Percentiles rank a stretch among this genome's conserved stretches.
These are phyloP conservation scores for Kodamaea anthophila DNA, from an alignment of 1,139 yeast species.

Conservation along the genomic window DNA sequence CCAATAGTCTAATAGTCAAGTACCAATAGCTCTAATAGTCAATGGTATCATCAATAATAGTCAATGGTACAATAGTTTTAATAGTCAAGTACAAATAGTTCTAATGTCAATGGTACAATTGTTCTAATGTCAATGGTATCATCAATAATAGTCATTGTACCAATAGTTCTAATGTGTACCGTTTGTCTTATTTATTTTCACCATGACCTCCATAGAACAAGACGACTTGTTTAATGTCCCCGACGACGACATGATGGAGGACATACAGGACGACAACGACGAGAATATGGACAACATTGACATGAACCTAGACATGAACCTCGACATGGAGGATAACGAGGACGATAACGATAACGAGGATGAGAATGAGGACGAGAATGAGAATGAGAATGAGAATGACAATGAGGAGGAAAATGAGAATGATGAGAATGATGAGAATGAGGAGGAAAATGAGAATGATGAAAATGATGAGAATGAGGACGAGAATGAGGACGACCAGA, in stretches of 20 bases:
- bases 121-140: too few relatives aligned
- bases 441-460: constrained; percentile 13
- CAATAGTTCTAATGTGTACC: background rate
- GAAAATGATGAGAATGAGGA: constrained; percentile 14
- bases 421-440: constrained; percentile 12
- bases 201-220: constrained; percentile 14
- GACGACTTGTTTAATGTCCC: constrained; percentile 14
- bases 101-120: too few relatives aligned
- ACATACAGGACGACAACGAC: constrained; percentile 12
- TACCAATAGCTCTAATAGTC: too few relatives aligned
- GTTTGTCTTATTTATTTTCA: background rate
- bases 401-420: constrained; percentile 14
- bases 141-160: too few relatives aligned
- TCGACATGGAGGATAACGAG: constrained; percentile 9
- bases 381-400: constrained; percentile 14
- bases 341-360: constrained; percentile 11
- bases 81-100: too few relatives aligned
- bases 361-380: constrained; percentile 18
- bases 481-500: constrained; percentile 16
- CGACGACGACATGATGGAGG: constrained; percentile 13
- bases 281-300: constrained; percentile 9
- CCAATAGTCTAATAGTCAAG: too few relatives aligned
- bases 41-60: too few relatives aligned
- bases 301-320: constrained; percentile 9
- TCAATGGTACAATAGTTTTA: too few relatives aligned